phyloP scores from a whole-genome alignment of 192 early-diverging fungal genomes.

The Coemansia sp. region DNA sequence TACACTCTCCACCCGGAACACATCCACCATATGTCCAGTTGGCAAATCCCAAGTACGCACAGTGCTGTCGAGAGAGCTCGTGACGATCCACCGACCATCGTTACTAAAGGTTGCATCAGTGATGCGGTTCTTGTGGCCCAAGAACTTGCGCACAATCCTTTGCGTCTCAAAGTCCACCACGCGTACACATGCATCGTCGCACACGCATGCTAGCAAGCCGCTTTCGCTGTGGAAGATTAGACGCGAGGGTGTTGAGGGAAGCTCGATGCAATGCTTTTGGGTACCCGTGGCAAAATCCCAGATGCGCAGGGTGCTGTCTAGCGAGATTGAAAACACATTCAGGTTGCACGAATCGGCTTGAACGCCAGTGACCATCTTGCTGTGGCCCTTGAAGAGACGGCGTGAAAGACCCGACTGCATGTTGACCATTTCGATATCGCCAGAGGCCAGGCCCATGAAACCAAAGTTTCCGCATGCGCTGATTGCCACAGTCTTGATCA shows the following conservation, averaged over 20 bases:
- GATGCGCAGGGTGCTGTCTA: constrained; percentile 73
- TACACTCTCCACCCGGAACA: constrained; percentile 71
- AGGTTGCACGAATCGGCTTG: constrained; percentile 71
- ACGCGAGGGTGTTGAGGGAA: constrained; percentile 61
- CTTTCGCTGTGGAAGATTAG: constrained; percentile 67
- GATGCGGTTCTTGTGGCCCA: constrained; percentile 83
- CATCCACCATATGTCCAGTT: constrained; percentile 82
- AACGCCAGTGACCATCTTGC: constrained; percentile 77
- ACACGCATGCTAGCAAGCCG: constrained; percentile 72
- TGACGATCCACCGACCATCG: constrained; percentile 90
- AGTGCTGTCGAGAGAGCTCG: constrained; percentile 75
- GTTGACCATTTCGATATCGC: constrained; percentile 86
- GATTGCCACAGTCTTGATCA: constrained; percentile 62
- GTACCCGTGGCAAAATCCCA: constrained; percentile 79
- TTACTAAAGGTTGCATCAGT: constrained; percentile 87
- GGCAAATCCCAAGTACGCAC: constrained; percentile 97
- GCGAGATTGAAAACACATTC: constrained; percentile 67
- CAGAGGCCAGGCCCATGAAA: constrained; percentile 74
- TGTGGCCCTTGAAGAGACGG: constrained; percentile 70
- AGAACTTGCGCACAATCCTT: constrained; percentile 82
- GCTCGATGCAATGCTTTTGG: constrained; percentile 58
- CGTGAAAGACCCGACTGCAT: constrained; percentile 88
- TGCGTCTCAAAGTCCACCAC: constrained; percentile 83
- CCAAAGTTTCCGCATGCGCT: constrained; percentile 94
- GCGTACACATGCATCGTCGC: constrained; percentile 85